Conservation (phyloP, 441 rosid species). For the Gossypium aridum region DNA sequence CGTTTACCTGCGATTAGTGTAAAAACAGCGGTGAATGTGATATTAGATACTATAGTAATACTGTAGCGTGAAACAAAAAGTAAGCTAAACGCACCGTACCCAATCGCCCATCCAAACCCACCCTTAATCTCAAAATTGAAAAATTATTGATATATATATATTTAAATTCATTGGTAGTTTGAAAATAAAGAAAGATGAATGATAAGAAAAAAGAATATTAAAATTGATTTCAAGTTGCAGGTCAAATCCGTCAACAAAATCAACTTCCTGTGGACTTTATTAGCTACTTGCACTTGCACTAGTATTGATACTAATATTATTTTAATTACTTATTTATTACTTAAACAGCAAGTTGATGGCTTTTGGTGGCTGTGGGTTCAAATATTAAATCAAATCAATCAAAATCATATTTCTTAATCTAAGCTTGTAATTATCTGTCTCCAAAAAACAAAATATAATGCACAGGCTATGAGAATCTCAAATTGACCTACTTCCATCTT, state of each 20-base stretch:
- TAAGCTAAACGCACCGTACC: too few species aligned
- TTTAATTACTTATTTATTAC: not conserved
- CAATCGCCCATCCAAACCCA: too few species aligned
- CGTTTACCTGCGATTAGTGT: too few species aligned
- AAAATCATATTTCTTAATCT: not conserved
- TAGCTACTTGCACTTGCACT: not conserved
- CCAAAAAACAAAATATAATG: not conserved
- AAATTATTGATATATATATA: too few species aligned
- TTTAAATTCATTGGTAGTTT: not conserved
- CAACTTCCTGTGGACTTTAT: not conserved
- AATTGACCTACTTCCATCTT: not conserved
- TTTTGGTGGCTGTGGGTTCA: not conserved
- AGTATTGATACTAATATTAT: not conserved
- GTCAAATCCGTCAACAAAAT: too few species aligned
- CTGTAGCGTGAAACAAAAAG: too few species aligned
- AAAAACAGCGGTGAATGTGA: too few species aligned
- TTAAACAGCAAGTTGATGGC: not conserved
- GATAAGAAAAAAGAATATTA: not conserved
- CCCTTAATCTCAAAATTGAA: too few species aligned
- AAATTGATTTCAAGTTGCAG: too few species aligned
- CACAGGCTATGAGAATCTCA: not conserved
- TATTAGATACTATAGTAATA: too few species aligned
- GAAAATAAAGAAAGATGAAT: not conserved
- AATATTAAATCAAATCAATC: not conserved
- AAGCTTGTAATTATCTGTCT: not conserved